phyloP scores from a whole-genome alignment of 169 alveolate species.

The Amoebophrya sp. region DNA sequence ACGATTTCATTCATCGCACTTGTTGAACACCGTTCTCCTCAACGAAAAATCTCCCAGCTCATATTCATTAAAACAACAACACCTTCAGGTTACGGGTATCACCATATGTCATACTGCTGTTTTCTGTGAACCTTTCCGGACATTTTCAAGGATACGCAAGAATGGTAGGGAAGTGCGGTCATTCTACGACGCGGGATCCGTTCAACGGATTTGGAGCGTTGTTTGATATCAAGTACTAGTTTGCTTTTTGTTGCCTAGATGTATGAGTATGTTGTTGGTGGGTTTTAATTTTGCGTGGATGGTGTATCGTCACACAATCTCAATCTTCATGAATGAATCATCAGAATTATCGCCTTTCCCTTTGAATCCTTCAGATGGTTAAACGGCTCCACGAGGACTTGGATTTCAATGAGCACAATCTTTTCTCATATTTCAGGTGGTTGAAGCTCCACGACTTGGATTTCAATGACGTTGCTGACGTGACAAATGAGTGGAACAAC shows the following conservation, averaged over 20 bases:
- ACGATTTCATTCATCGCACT: too few relatives aligned
- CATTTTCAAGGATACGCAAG: background rate
- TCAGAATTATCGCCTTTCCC: too few relatives aligned
- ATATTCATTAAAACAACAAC: background rate
- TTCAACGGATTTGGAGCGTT: background rate
- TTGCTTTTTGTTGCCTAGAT: too few relatives aligned
- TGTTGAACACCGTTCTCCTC: background rate
- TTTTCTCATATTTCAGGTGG: background rate
- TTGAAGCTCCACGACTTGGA: slow-evolving; percentile 7
- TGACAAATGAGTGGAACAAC: background rate
- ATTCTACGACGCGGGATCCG: background rate
- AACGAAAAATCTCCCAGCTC: too few relatives aligned
- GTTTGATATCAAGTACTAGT: background rate
- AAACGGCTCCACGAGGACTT: too few relatives aligned
- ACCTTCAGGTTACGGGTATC: background rate
- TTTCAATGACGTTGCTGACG: background rate
- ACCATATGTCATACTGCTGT: background rate
- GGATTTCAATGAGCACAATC: too few relatives aligned
- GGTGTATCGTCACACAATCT: too few relatives aligned
- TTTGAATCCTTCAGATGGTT: too few relatives aligned
- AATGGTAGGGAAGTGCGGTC: background rate
- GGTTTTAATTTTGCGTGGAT: too few relatives aligned
- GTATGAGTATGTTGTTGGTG: too few relatives aligned
- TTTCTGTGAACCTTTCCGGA: background rate
- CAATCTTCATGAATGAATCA: too few relatives aligned